Conservation (phyloP, 2,329 filamentous ascomycete genomes). For the Pseudogymnoascus sp. region DNA sequence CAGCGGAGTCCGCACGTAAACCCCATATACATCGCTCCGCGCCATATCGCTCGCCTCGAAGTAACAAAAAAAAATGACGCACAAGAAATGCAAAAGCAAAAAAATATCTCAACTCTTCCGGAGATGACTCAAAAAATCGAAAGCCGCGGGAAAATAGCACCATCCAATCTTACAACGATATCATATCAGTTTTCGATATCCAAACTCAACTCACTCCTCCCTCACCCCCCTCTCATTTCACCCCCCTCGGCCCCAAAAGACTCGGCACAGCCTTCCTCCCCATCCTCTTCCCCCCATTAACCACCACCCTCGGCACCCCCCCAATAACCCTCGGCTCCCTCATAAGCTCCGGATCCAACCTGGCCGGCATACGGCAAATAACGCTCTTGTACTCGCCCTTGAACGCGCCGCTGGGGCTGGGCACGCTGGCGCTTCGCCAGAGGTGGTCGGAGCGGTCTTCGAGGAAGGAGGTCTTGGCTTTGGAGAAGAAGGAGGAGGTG, state of each 20-base stretch:
- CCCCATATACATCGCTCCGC: conserved; percentile 5
- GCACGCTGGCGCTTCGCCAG: conserved; percentile 61
- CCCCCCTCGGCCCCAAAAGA: conserved; percentile 20
- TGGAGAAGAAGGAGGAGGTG: conserved; percentile 45
- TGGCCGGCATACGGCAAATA: conserved; percentile 64
- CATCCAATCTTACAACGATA: conserved; percentile 8
- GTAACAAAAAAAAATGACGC: not conserved
- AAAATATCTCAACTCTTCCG: not conserved
- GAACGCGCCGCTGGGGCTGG: conserved; percentile 53
- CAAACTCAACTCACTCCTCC: not conserved
- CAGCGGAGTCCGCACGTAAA: not conserved
- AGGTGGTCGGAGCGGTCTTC: conserved; percentile 69
- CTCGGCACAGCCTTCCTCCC: conserved; percentile 30
- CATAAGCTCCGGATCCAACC: conserved; percentile 80
- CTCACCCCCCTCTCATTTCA: not conserved
- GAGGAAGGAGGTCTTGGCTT: conserved; percentile 48
- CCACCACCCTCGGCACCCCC: conserved; percentile 59
- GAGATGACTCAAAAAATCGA: not conserved
- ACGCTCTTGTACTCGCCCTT: conserved; percentile 54
- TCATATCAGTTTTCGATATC: not conserved
- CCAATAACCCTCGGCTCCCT: conserved; percentile 86
- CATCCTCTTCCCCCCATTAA: conserved; percentile 26
- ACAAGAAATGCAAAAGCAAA: not conserved
- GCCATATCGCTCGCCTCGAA: not conserved
- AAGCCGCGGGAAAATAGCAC: not conserved